A percentile compares a stretch with the other conserved stretches of the same genome.
Conservation (phyloP, 371 early-diverging fungal genomes). For the Mucor velutinosus region DNA sequence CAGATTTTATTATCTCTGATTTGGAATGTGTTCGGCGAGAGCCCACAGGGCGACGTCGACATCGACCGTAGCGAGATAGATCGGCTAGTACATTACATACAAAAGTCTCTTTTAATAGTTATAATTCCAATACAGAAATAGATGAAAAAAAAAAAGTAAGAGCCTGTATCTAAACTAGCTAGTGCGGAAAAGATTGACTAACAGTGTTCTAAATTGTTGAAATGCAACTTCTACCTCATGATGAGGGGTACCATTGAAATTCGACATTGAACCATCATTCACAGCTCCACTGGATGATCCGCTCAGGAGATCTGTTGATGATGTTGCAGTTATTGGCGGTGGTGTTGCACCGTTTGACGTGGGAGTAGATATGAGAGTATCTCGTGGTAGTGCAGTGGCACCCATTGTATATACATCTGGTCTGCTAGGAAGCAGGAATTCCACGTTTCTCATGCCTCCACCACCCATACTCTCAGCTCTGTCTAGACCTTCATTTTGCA, state of each 20-base stretch:
- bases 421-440: constrained; percentile 45
- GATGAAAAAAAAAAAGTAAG: not conserved
- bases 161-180: constrained; percentile 20
- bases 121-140: not conserved
- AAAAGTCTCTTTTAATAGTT: too few species aligned
- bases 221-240: constrained; percentile 42
- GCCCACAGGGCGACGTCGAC: too few species aligned
- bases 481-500: constrained; percentile 31
- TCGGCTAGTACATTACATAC: too few species aligned
- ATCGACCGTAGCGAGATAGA: too few species aligned
- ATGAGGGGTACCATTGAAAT: not conserved
- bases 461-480: constrained; percentile 39
- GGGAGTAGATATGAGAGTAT: not conserved
- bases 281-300: not conserved
- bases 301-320: not conserved
- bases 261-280: not conserved
- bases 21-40: too few species aligned
- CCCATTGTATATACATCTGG: constrained; percentile 23
- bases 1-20: too few species aligned
- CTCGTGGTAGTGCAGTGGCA: not conserved
- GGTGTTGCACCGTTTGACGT: not conserved
- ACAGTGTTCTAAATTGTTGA: constrained; percentile 41
- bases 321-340: not conserved
- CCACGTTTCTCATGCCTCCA: constrained; percentile 42
- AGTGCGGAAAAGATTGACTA: constrained; percentile 43